phyloP scores from a whole-genome alignment of 805 yeast genomes.

The Hanseniaspora mollemarum region DNA sequence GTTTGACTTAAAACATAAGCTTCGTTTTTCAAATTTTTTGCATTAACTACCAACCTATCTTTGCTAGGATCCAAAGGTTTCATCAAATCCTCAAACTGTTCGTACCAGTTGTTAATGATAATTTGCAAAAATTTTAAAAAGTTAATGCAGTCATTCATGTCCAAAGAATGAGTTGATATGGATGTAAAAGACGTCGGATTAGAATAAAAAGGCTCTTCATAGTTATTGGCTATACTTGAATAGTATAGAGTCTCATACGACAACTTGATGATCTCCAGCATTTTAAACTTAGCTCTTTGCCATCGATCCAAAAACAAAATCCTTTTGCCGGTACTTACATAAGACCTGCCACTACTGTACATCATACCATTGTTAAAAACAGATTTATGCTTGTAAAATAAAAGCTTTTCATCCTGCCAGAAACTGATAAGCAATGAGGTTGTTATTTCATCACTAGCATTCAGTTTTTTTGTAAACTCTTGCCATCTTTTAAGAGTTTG shows the following conservation, averaged over 20 bases:
- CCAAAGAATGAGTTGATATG: constrained; percentile 18
- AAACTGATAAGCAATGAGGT: constrained; percentile 26
- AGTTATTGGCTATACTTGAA: constrained; percentile 18
- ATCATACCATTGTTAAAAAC: background rate
- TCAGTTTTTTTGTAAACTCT: background rate
- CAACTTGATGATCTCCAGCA: constrained; percentile 63
- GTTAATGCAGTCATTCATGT: constrained; percentile 56
- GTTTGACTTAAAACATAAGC: constrained; percentile 29
- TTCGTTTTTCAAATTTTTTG: constrained; percentile 23
- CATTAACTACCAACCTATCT: constrained; percentile 27
- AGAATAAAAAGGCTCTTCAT: constrained; percentile 11
- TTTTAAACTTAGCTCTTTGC: constrained; percentile 70
- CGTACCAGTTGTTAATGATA: constrained; percentile 66
- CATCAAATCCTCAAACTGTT: constrained; percentile 47
- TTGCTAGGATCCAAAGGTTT: constrained; percentile 37
- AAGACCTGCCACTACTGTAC: constrained; percentile 21
- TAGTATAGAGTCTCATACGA: constrained; percentile 72
- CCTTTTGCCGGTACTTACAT: constrained; percentile 26
- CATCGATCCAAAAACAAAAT: constrained; percentile 39
- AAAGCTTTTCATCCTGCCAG: constrained; percentile 28
- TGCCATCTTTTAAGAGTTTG: constrained; percentile 20
- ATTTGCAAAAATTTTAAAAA: constrained; percentile 65
- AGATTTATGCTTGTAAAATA: constrained; percentile 22
- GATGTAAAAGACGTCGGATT: constrained; percentile 12
- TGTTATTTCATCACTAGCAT: constrained; percentile 15